A percentile compares a stretch with the other conserved stretches of the same genome.
Conservation (phyloP, 129 eudicot genomes). For the Lactuca saligna region DNA sequence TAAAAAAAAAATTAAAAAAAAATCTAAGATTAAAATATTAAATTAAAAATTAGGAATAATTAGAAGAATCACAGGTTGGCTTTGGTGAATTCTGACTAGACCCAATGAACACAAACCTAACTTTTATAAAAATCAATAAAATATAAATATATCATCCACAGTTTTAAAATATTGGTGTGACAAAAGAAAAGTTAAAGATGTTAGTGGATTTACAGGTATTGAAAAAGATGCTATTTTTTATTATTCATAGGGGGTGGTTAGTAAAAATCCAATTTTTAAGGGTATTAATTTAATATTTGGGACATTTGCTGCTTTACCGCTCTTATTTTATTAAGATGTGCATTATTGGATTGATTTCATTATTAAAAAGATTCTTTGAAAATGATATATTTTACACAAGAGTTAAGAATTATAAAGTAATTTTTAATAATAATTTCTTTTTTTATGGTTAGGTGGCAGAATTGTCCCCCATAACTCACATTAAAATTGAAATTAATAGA, state of each 20-base stretch:
- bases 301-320: slow-evolving; percentile 39
- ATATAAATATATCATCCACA: slow-evolving; percentile 3
- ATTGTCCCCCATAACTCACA: slow-evolving; percentile 26
- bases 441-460: slow-evolving; percentile 36
- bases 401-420: slow-evolving; percentile 39
- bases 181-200: slow-evolving; percentile 28
- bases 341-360: slow-evolving; percentile 41
- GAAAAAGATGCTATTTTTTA: slow-evolving; percentile 29
- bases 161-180: slow-evolving; percentile 18
- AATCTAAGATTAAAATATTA: background rate
- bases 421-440: slow-evolving; percentile 2
- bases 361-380: slow-evolving; percentile 54
- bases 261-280: slow-evolving; percentile 39
- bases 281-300: slow-evolving; percentile 23
- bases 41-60: slow-evolving; percentile 5
- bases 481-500: background rate
- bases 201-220: slow-evolving; percentile 51
- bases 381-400: slow-evolving; percentile 45
- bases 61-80: slow-evolving; percentile 54
- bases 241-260: slow-evolving; percentile 35
- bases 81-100: slow-evolving; percentile 43
- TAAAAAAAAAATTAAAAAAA: background rate
- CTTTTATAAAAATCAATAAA: background rate
- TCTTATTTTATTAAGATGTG: slow-evolving; percentile 44
- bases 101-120: slow-evolving; percentile 35